A percentile compares a stretch with the other conserved stretches of the same genome.
Conservation (phyloP, 176 grass and related monocot genomes). For the Bolboschoenus planiculmis region DNA sequence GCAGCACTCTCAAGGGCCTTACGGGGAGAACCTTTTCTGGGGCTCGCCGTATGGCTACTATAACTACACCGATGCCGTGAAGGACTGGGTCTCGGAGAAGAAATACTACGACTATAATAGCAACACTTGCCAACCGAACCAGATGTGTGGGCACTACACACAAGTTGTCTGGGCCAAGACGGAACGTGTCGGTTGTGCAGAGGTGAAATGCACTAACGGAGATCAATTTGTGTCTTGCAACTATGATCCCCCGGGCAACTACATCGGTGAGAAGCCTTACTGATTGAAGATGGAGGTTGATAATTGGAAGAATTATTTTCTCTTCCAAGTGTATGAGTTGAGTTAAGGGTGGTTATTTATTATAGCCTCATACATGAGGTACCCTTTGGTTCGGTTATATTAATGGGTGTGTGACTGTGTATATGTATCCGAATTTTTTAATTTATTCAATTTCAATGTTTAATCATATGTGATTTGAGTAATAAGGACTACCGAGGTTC, state of each 20-base stretch:
- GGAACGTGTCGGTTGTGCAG: not conserved
- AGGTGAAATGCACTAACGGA: constrained; percentile 2
- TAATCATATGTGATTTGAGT: not conserved
- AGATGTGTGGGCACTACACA: constrained; percentile 36
- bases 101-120: constrained; percentile 23
- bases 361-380: not conserved
- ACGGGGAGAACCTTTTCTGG: constrained; percentile 35
- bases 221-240: constrained; percentile 25
- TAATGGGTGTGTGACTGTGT: not conserved
- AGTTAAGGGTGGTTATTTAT: not conserved
- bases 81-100: constrained; percentile 16
- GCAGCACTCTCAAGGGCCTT: constrained; percentile 28
- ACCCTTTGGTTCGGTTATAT: not conserved
- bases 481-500: too few relatives aligned
- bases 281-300: not conserved
- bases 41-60: not conserved
- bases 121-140: constrained; percentile 18
- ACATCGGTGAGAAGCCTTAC: constrained; percentile 15
- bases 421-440: not conserved
- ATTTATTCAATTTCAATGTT: not conserved
- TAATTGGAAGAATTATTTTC: not conserved
- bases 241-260: constrained; percentile 31
- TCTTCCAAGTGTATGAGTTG: not conserved
- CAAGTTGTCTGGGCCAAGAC: constrained; percentile 30
- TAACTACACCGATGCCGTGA: constrained; percentile 12